phyloP scores from a whole-genome alignment of 805 yeast genomes.

The Lipomyces kockii region DNA sequence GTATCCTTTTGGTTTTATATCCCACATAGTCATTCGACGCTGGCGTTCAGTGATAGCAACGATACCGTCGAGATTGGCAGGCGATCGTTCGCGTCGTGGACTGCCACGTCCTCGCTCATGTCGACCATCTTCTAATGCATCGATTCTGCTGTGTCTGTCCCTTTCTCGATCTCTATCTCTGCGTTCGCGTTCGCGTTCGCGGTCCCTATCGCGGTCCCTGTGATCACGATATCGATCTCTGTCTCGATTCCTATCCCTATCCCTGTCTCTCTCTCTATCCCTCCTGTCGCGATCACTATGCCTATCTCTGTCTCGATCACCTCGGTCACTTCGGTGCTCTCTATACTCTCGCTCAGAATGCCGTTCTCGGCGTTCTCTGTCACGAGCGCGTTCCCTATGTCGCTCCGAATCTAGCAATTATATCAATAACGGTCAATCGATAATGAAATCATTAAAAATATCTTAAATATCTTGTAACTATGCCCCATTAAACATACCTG shows the following conservation, averaged over 20 bases:
- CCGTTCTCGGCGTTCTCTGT: slow-evolving; percentile 34
- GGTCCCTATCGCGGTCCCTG: slow-evolving; percentile 35
- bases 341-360: slow-evolving; percentile 25
- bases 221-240: slow-evolving; percentile 29
- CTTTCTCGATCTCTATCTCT: slow-evolving; percentile 15
- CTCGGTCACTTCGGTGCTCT: slow-evolving; percentile 37
- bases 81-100: slow-evolving; percentile 29
- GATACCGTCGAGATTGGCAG: slow-evolving; percentile 48
- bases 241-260: slow-evolving; percentile 27
- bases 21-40: slow-evolving; percentile 66
- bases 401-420: slow-evolving; percentile 31
- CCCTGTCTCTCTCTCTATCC: slow-evolving; percentile 32
- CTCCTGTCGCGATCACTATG: slow-evolving; percentile 35
- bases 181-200: slow-evolving; percentile 32
- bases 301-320: slow-evolving; percentile 28
- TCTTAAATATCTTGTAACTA: background rate
- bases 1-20: slow-evolving; percentile 69
- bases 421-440: background rate
- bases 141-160: slow-evolving; percentile 6
- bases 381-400: slow-evolving; percentile 35
- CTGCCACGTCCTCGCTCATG: slow-evolving; percentile 7
- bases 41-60: slow-evolving; percentile 58
- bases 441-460: background rate
- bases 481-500: slow-evolving; percentile 24
- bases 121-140: slow-evolving; percentile 14